Evolutionary conservation across 768 basidiomycete species (phyloP), one percentile per base, ranked within the genome.

Genomic region (Lactarius hengduanensis): DNA sequence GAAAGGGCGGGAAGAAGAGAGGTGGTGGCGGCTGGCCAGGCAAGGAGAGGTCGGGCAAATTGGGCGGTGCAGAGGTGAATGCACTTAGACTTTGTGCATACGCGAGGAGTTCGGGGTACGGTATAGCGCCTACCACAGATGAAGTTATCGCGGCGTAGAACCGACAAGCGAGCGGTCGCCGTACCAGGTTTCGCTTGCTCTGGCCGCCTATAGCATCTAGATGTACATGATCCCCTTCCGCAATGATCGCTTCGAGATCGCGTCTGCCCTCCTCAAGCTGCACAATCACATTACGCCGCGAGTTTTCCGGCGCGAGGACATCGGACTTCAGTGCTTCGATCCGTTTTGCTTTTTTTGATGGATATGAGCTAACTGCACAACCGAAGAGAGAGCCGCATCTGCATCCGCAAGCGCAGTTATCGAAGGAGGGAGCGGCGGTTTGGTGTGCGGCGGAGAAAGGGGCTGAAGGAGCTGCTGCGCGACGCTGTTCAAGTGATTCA

Each of bases 61-160:
- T 92, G 13, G 92, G 92, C 9, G 92, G 92, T 13, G 92, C 92
- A 40, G 92, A 92, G 6, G 92, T 92, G 76, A 93, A 94, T 16
- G 90, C 85, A 69, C 90, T 90, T 62, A 94, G 81, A 68, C 88
- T 90, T 72, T 92, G 90, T 3, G 92, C 92, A 75, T 94, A 94
- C 2, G 89, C 85, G 67, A 94, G 81, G 13, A 94, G 80, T 72
- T 92, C 91, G 3, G 91, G 89, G 73, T 92, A 92, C 4, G 90
- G 89, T 65, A 94, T 87, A 13, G 92, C 81, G 9, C 86, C 92
- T 94, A 64, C 20, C 28, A 57, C 40, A 18, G 40, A 6, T 34
- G 34, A 5, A 30, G 55, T 26, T 18, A 30, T 11, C 20, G 9
- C 10, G 18, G 30, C 47, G 32, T 62, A 36, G 30, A 30, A 59